Evolutionary conservation across 345 rosid species (phyloP).

Genomic region (Rhodamnia argentea): DNA sequence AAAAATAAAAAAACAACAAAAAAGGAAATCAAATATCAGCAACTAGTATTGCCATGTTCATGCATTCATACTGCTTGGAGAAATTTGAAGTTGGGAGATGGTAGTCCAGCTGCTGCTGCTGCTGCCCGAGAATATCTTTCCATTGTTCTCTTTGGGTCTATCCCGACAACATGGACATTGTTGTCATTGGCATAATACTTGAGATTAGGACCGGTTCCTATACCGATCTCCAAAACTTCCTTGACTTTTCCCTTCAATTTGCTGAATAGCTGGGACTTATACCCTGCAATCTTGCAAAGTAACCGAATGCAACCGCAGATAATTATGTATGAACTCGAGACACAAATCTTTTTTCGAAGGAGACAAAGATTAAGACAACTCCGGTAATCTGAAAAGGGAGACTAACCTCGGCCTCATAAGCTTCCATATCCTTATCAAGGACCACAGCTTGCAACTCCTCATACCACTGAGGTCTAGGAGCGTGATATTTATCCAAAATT

Average conservation of each 20-base stretch:
- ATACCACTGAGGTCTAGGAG: constrained; percentile 74
- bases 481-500: constrained; percentile 35
- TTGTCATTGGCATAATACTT: constrained; percentile 39
- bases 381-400: neutral
- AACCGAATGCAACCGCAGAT: neutral
- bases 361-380: neutral
- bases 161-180: constrained; percentile 45
- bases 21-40: neutral
- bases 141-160: constrained; percentile 76
- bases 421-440: constrained; percentile 27
- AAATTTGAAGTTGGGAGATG: constrained; percentile 41
- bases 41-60: neutral
- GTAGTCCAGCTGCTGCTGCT: constrained; percentile 56
- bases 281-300: constrained; percentile 41
- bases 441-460: constrained; percentile 58
- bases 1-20: neutral
- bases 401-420: constrained; percentile 68
- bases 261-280: constrained; percentile 46
- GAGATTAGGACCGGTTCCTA: constrained; percentile 86
- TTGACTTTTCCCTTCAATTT: constrained; percentile 49
- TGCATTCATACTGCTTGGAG: constrained; percentile 46
- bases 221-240: constrained; percentile 71
- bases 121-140: constrained; percentile 55
- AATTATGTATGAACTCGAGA: neutral
- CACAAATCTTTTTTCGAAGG: neutral